Base-by-base conservation (phyloP, 208 protist genomes). In the Leishmania tarentolae region DNA sequence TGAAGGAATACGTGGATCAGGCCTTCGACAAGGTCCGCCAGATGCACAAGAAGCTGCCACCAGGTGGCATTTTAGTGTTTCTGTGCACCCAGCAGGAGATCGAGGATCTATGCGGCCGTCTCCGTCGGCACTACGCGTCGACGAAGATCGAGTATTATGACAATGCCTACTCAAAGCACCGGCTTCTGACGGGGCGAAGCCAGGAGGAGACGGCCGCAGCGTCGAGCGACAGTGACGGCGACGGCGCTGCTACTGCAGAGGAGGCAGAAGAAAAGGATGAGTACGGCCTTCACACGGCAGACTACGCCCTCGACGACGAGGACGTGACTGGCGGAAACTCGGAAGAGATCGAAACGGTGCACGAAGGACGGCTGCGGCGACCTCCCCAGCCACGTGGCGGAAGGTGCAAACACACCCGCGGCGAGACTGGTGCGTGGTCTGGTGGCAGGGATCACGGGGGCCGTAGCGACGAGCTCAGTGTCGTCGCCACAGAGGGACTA, bases 21-120 rank as follows among this genome's bases (percentile, higher is more conserved):
- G 98, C 97, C 4, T 99, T 98, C 84, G 81, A 93, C 53, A 99
- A 99, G 82, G 96, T 99, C 69, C 87, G 88, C 17, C 98, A 99
- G 80, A 99, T 99, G 79, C 99, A 99, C 88, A 98, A 94, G 75
- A 94, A 94, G 72, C 89, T 99, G n/a, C 99, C 99, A 1, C 89
- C 90, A 15, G 99, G 99, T 50, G 99, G 98, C 65, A 98, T 99
- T 63, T 94, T 99, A 5, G 92, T 99, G 11, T 99, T 99, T 85
- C 82, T 99, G 57, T 98, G 98, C 44, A 99, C 99, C 15, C 97
- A 99, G 83, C 72, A 94, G 42, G 99, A 99, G 82, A 99, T 99
- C 80, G 92, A 99, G 76, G 79, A 91, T 17, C 71, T 99, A 15
- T 98, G 96, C 83, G 63, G 81, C 0, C 94, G 92, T 24, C 86